These are phyloP conservation scores for Alternaria atra DNA, from an alignment of 2,329 filamentous ascomycete species.

Conservation along the genomic window DNA sequence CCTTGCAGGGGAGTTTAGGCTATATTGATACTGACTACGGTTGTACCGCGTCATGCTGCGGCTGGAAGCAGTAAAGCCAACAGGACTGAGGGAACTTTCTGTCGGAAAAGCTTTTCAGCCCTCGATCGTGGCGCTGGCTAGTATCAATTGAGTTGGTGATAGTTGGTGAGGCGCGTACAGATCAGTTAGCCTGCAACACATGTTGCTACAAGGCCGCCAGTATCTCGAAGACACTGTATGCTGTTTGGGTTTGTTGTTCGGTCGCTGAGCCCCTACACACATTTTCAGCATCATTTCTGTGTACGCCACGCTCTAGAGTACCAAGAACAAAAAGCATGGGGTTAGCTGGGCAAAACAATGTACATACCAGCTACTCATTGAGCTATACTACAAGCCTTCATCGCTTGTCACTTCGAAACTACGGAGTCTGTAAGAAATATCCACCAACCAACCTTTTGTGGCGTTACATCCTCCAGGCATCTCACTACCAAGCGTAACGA, in stretches of 20 bases:
- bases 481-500: background rate
- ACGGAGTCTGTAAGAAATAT: background rate
- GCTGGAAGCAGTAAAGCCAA: background rate
- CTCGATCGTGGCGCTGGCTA: background rate
- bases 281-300: background rate
- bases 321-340: background rate
- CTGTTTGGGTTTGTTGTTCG: background rate
- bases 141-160: background rate
- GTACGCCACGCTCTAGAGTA: background rate
- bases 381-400: background rate
- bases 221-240: background rate
- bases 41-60: background rate
- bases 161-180: background rate
- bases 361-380: background rate
- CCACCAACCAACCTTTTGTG: background rate
- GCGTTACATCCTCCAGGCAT: background rate
- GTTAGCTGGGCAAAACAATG: background rate
- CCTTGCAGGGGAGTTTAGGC: conserved; percentile 3
- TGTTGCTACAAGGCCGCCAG: background rate
- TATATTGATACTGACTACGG: conserved; percentile 10
- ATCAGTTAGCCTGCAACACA: background rate
- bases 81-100: background rate
- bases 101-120: background rate
- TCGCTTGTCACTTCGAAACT: background rate
- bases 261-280: background rate